phyloP scores from a whole-genome alignment of 78 protist species.

The Dictyostelium intermedium region DNA sequence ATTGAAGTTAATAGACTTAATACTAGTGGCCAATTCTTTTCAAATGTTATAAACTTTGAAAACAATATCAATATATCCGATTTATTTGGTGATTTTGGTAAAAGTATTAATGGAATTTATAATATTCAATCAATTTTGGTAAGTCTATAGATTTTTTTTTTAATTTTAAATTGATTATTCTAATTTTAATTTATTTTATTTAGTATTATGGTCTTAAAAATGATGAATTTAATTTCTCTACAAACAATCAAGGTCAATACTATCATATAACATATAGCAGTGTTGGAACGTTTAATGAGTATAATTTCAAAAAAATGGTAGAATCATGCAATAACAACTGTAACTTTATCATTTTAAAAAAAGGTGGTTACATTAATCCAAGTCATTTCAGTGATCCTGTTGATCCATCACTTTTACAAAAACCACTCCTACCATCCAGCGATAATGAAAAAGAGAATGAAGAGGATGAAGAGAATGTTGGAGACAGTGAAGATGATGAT shows the following conservation, averaged over 20 bases:
- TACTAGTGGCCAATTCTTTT: too few species aligned
- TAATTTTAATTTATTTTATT: not conserved
- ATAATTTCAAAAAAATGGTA: not conserved
- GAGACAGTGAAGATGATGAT: not conserved
- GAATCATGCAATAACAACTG: not conserved
- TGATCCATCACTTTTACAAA: not conserved
- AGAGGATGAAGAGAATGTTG: not conserved
- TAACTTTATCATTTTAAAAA: not conserved
- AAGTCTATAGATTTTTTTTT: not conserved
- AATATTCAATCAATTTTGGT: not conserved
- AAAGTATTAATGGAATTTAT: not conserved
- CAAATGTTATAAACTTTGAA: not conserved
- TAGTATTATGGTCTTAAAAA: not conserved
- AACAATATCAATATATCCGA: not conserved
- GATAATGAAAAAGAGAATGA: not conserved
- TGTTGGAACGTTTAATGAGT: not conserved
- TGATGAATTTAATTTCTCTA: not conserved
- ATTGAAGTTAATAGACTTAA: not conserved
- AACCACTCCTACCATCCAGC: not conserved
- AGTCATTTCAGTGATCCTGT: not conserved
- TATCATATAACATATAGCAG: not conserved
- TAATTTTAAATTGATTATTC: not conserved
- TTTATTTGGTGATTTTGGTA: not conserved
- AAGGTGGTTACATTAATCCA: not conserved
- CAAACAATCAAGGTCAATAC: not conserved